Base-by-base conservation (phyloP, 257 asterid species). In the Sherardia arvensis region DNA sequence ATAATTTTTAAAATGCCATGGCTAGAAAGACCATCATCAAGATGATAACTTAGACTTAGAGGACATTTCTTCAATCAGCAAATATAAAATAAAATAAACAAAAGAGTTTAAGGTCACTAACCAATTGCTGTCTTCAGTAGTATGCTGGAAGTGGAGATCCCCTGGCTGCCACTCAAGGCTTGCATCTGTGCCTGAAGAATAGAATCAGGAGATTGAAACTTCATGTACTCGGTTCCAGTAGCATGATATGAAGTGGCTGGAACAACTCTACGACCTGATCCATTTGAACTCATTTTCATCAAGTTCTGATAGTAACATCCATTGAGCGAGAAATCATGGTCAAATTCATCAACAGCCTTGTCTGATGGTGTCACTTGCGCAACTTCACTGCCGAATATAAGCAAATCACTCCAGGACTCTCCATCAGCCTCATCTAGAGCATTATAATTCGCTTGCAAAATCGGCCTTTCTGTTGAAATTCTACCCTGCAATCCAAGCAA, bases 121-220 rank as follows among this genome's bases (percentile, higher is more conserved):
- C 95, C 71, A 29, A 59, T 76, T 60, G 77, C 70, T 56, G 33
- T 65, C 59, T 71, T 73, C 55, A 40, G 84, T 63, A 66, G 74
- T 40, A 14, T 11, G 79, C 61, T 71, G 84, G 76, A 67, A 66
- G 72, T 61, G 63, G 74, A 65, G 64, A 22, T 59, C 5, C 68
- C 74, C 29, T 67, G 61, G 53, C 64, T 36, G 74, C 71, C 43
- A 45, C 59, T 73, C 54, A 68, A 66, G 59, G 49, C 22, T 33
- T 51, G 77, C 61, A 53, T 61, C 71, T 61, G 80, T 49, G 74
- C 57, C 62, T 12, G 67, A 64, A 51, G 64, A 57, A 61, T 40
- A 8, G 66, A 73, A 66, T 73, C 68, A 40, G 62, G 70, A 32
- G 66, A 45, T 5, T 72, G 30, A 40, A 60, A 67, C 48, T 57